phyloP scores from a whole-genome alignment of 2,329 filamentous ascomycete species.

The Cladorrhinum sp. region DNA sequence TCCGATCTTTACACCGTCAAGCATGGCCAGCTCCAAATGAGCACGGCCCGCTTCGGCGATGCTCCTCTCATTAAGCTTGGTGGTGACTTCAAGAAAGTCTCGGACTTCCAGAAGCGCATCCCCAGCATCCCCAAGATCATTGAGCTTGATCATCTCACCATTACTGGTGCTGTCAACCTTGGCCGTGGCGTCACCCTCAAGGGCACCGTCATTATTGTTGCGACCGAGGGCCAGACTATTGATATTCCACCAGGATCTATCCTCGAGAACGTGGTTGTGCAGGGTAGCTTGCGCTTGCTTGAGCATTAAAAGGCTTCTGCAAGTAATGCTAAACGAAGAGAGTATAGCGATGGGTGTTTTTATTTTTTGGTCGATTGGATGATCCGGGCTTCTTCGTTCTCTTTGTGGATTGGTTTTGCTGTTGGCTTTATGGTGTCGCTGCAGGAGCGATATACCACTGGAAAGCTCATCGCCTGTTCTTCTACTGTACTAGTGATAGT shows the following conservation, averaged over 20 bases:
- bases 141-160: constrained; percentile 91
- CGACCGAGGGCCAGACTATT: constrained; percentile 95
- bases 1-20: constrained; percentile 98
- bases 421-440: not conserved
- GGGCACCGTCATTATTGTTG: constrained; percentile 98
- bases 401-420: not conserved
- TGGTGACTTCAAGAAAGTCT: constrained; percentile 99
- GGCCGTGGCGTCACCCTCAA: constrained; percentile 94
- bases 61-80: constrained; percentile 98
- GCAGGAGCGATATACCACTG: not conserved
- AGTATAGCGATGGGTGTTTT: constrained; percentile 11
- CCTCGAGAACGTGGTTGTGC: constrained; percentile 97
- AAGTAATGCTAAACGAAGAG: not conserved
- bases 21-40: constrained; percentile 97
- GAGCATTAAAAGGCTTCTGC: constrained; percentile 52
- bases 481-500: not conserved
- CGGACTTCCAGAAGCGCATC: constrained; percentile 88
- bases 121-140: constrained; percentile 86
- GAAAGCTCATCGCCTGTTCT: not conserved
- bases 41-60: constrained; percentile 92
- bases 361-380: constrained; percentile 5
- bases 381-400: constrained; percentile 1
- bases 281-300: constrained; percentile 81
- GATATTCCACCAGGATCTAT: constrained; percentile 96
- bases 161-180: constrained; percentile 95